Conservation (phyloP, 2,329 filamentous ascomycete genomes). For the Talaromyces sp. region DNA sequence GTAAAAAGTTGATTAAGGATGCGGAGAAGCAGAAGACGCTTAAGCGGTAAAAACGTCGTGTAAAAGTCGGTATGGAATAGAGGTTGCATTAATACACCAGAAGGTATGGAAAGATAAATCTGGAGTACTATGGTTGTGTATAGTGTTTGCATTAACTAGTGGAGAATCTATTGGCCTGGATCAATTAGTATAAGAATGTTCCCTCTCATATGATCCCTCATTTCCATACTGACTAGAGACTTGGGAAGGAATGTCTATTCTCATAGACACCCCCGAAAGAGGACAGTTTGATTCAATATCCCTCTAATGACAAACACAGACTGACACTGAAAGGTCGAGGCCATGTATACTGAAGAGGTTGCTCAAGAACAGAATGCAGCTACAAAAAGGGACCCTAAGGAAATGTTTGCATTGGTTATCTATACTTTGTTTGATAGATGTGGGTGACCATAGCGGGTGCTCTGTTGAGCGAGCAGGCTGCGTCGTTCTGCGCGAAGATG, state of each 20-base stretch:
- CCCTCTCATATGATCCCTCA: neutral
- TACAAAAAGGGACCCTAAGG: neutral
- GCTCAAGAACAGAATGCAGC: neutral
- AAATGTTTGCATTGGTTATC: neutral
- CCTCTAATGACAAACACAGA: slow-evolving; percentile 46
- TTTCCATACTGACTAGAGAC: neutral
- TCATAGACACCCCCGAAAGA: neutral
- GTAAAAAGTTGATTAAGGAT: slow-evolving; percentile 69
- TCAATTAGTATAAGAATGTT: neutral
- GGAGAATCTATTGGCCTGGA: neutral
- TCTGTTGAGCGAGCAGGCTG: neutral
- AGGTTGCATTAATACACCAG: neutral
- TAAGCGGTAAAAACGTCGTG: slow-evolving; percentile 48
- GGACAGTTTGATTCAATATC: slow-evolving; percentile 28
- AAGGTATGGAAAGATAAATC: neutral
- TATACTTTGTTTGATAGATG: neutral
- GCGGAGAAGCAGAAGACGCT: slow-evolving; percentile 87
- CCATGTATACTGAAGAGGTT: slow-evolving; percentile 45
- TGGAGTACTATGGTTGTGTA: neutral
- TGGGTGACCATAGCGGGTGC: neutral
- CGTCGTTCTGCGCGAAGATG: neutral
- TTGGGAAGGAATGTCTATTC: slow-evolving; percentile 1
- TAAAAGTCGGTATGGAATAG: neutral
- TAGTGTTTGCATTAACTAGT: slow-evolving; percentile 1
- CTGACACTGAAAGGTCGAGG: slow-evolving; percentile 40